Evolutionary conservation across 441 rosid genomes (phyloP), one percentile per base, ranked within the genome.

Genomic region (Arabidopsis hybrid): DNA sequence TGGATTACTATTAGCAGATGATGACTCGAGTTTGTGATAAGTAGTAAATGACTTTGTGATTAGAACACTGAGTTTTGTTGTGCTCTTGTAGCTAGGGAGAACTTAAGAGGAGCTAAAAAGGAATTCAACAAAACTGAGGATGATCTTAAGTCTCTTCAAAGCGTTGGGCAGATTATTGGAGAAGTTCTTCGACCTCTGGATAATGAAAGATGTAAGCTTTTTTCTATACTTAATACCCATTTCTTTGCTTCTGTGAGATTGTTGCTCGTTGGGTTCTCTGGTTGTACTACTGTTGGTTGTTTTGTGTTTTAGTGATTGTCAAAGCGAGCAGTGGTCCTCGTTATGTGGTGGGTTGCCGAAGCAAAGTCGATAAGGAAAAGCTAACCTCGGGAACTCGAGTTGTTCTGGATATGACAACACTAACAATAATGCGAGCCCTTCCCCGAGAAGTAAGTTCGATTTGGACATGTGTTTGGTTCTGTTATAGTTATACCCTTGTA

Each of bases 161-260:
- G 99, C 83, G 98, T 93, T 76, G 99, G 99, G 1, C 97, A 95
- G 83, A 91, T 95, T 61, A 95, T 95, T 7, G 99, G 99, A 59
- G 99, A 93, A 88, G 98, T 95, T 70, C 96, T 95, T 62, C 78
- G 97, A 78, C 95, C 98, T 21, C 94, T 95, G 2, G 99, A 95
- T 79, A 89, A 89, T 61, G 98, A 95, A 79, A 93, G 97, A 80
- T 80, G 99, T 91, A 88, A 68, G 10, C 10, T 45, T 59, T 16
- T 14, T 42, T 50, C 49, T 52, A 46, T 43, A 36, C 17, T 5
- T 58, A 34, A 12, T 42, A 8, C 29, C 61, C 12, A 0, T 32
- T 3, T 47, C 50, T 60, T 39, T 47, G 7, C 6, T 18, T 57
- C 12, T 57, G 2, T 64, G 49, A 8, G 51, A 26, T 46, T 45